A percentile compares a stretch with the other conserved stretches of the same genome.
phyloP scores from a whole-genome alignment of 1,284 basidiomycete species.

The Marasmius oreades region DNA sequence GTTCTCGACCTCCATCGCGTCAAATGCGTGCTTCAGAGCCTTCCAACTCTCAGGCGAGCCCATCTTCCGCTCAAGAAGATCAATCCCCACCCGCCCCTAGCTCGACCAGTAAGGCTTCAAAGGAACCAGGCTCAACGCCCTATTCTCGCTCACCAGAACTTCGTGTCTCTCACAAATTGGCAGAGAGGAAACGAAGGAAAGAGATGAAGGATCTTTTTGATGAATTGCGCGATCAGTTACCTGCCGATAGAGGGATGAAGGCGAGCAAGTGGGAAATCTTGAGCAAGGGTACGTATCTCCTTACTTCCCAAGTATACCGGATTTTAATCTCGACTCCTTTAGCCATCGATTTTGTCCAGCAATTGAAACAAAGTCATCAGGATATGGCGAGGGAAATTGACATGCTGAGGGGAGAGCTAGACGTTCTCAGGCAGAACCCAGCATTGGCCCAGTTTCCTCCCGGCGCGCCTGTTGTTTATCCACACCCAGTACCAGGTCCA shows the following conservation, averaged over 20 bases:
- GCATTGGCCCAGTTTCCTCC: conserved; percentile 47
- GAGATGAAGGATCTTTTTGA: conserved; percentile 98
- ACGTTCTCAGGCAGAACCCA: conserved; percentile 54
- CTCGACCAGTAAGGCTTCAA: conserved; percentile 24
- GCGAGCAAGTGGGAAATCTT: conserved; percentile 97
- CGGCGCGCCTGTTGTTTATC: conserved; percentile 45
- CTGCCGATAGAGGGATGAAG: conserved; percentile 89
- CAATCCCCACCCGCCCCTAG: conserved; percentile 27
- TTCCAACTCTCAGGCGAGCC: conserved; percentile 28
- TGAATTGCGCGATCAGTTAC: conserved; percentile 86
- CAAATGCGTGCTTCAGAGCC: conserved; percentile 43
- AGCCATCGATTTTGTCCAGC: conserved; percentile 87
- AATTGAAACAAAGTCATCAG: conserved; percentile 71
- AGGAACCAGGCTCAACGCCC: conserved; percentile 63
- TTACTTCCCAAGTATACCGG: background rate
- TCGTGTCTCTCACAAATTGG: conserved; percentile 90
- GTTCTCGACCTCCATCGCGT: conserved; percentile 71
- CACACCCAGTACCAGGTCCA: conserved; percentile 34
- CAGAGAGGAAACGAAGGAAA: conserved; percentile 90
- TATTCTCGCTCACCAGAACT: conserved; percentile 94
- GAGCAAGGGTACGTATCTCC: conserved; percentile 69
- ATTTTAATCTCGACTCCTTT: background rate
- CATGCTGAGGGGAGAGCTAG: conserved; percentile 71
- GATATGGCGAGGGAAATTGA: conserved; percentile 79
- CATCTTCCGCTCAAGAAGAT: conserved; percentile 39